Conservation (phyloP, 169 alveolate genomes). For the Theileria equi region DNA sequence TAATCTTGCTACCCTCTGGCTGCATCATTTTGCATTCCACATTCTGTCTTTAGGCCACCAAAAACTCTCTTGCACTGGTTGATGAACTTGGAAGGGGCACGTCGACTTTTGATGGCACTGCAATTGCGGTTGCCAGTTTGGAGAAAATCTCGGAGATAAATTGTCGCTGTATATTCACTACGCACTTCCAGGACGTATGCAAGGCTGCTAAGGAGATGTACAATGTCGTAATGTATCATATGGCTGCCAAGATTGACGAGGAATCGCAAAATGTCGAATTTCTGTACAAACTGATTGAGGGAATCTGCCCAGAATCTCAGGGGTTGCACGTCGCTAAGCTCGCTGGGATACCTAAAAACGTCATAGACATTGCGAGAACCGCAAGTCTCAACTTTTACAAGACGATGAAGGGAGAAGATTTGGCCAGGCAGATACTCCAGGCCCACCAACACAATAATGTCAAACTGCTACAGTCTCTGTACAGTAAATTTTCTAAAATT, state of each 20-base stretch:
- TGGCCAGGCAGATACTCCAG: neutral
- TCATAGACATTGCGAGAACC: conserved; percentile 31
- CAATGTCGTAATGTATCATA: conserved; percentile 76
- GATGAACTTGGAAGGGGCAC: conserved; percentile 99
- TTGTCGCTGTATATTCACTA: conserved; percentile 88
- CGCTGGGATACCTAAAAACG: conserved; percentile 88
- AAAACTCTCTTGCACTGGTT: conserved; percentile 90
- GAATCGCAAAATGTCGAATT: conserved; percentile 80
- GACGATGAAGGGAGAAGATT: neutral
- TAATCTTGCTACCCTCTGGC: neutral
- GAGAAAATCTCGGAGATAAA: conserved; percentile 79
- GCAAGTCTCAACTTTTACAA: conserved; percentile 5
- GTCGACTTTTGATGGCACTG: conserved; percentile 97
- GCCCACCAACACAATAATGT: neutral
- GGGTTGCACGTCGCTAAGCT: conserved; percentile 96
- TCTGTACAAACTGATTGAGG: conserved; percentile 89
- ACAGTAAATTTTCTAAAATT: neutral
- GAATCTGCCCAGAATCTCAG: conserved; percentile 93
- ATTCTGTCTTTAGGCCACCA: conserved; percentile 62
- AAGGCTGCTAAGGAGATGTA: conserved; percentile 50
- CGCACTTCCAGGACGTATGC: conserved; percentile 91
- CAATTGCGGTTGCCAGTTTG: conserved; percentile 94
- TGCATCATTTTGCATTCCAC: neutral
- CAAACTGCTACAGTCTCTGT: neutral
- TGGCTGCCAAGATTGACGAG: conserved; percentile 83